These are phyloP conservation scores for Begonia loranthoides DNA, from an alignment of 306 rosid genomes.

Conservation along the genomic window DNA sequence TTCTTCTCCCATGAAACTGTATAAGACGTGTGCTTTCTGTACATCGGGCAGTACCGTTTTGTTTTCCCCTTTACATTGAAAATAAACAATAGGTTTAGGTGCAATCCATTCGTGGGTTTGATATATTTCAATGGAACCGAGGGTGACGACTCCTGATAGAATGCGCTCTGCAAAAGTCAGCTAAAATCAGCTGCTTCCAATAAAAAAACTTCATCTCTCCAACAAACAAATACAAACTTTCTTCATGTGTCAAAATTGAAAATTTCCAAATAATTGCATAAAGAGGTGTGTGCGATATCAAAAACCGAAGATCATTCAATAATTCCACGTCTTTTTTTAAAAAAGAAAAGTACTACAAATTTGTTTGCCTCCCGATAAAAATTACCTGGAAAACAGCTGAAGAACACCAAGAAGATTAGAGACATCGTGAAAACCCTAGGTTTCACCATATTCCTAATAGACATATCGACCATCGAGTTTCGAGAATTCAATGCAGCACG, in stretches of 20 bases:
- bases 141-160: conserved; percentile 46
- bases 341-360: not conserved
- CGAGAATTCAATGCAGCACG: too few relatives aligned
- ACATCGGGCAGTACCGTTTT: conserved; percentile 49
- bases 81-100: conserved; percentile 48
- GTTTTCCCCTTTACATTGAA: conserved; percentile 53
- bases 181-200: too few relatives aligned
- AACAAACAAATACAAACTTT: too few relatives aligned
- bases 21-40: conserved; percentile 26
- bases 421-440: conserved; percentile 16
- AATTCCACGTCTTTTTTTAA: not conserved
- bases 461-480: conserved; percentile 26
- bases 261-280: too few relatives aligned
- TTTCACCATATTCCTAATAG: conserved; percentile 15
- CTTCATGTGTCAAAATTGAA: too few relatives aligned
- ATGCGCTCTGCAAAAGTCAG: conserved; percentile 24
- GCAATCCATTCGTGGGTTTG: conserved; percentile 50
- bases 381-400: conserved; percentile 43
- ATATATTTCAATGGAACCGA: conserved; percentile 49
- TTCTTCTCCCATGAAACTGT: conserved; percentile 65
- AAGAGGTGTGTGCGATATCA: too few relatives aligned
- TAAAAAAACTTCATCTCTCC: too few relatives aligned
- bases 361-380: not conserved
- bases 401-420: conserved; percentile 18
- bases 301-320: not conserved